Evolutionary conservation across 352 stramenopile species (phyloP), one percentile per base, ranked within the genome.

Genomic region (Globisporangium mamillatum): DNA sequence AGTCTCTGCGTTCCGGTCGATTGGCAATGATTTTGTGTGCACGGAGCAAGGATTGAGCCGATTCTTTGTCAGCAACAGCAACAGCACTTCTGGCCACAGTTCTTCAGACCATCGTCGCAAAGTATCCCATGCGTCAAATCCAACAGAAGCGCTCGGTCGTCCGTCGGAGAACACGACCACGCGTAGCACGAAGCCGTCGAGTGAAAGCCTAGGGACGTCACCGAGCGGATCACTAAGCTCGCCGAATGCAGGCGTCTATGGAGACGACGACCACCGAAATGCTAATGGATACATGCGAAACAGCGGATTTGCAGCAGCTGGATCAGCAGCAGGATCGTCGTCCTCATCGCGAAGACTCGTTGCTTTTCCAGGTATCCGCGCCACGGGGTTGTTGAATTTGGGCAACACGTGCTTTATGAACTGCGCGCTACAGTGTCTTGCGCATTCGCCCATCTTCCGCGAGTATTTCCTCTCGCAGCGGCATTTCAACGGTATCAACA

Each of bases 381-480:
- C 83, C 0, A 93, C 86, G 0, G 83, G 86, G 1, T 67, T 93
- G 10, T 63, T 90, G 18, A 96, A 96, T 62, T 79, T 96, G 72
- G 89, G 89, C 53, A 96, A 96, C 66, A 95, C 89, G 4, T 96
- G 89, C 72, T 96, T 95, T 55, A 90, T 96, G 76, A 96, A 95
- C 74, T 92, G 84, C 25, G 88, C 88, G 32, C 71, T 96, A 14
- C 89, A 96, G 69, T 99, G 98, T 67, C 82, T 99, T 27, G 86
- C 84, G 16, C 92, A 99, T 74, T 99, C 97, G 3, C 86, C 91
- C 20, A 76, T 98, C 29, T 82, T 99, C 32, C 83, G 91, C 12
- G 86, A 97, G 62, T 99, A 99, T 70, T 98, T 99, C 75, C 69
- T 99, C 2, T 95, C 83, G 12, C 90, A 95, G 29, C 81, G 91